Base-by-base conservation (phyloP, 1,139 yeast genomes). In the Yamadazyma oceani region DNA sequence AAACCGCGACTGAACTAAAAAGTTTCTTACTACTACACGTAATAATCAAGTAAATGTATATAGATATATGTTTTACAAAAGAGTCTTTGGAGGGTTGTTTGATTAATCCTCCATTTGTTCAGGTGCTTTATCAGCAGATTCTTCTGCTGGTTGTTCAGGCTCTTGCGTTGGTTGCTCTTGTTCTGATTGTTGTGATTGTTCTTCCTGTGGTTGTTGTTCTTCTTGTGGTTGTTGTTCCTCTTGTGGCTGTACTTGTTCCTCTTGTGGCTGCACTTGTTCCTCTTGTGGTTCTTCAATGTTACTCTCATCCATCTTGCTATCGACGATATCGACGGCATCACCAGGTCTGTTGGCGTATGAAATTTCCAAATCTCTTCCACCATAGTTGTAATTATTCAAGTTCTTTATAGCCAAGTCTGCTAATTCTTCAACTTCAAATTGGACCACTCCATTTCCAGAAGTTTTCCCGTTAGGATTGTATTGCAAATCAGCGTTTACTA, bases 381-480 rank as follows among this genome's bases (percentile, higher is more conserved):
- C 97, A 55, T 90, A 90, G 49, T 75, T 80, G 62, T 90, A 89
- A 40, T 80, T 80, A 57, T 86, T 73, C 57, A 90, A 75, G 62
- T 83, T 85, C 39, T 69, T 69, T 46, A 90, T 80, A 36, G 96
- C 92, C 41, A 73, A 66, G 37, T 80, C 85, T 1, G 97, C 95
- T 41, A 78, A 70, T 26, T 78, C 88, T 30, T 72, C 75, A 41
- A 74, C 69, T 46, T 78, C 85, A 54, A 86, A 87, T 57, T 82
- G 80, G 30, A 90, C 92, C 31, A 89, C 92, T 6, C 95, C 97
- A 48, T 75, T 68, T 28, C 97, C 97, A 4, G 83, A 70, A 17
- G 96, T 81, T 54, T 83, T 75, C 28, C 95, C 95, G 24, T 66
- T 66, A 10, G 38, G 35, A 52, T 78, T 79, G 50, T 65, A 77